Base-by-base conservation (phyloP, 805 yeast species). In the Blastobotrys robertii region DNA sequence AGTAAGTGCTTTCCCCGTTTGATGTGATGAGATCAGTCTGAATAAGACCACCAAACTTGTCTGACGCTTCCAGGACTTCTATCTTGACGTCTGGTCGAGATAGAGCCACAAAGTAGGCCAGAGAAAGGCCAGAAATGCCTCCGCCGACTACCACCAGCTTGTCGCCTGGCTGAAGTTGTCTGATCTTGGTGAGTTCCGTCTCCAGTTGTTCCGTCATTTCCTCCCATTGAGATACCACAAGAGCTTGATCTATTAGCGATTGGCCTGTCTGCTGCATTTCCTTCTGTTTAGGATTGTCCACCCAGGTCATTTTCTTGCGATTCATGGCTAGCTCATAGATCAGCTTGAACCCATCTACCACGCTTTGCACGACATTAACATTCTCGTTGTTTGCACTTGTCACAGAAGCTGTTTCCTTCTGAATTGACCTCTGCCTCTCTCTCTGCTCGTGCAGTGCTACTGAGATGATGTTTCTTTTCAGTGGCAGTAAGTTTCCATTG, bases 61-160 rank as follows among this genome's bases (percentile, higher is more conserved):
- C 43, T 1, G 68, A 49, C 12, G 70, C 57, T 48, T 90, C 97
- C 45, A 71, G 73, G 0, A 90, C 55, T 1, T 74, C 74, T 37
- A 90, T 70, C 3, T 64, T 61, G 13, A 84, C 52, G 58, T 87
- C 95, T 0, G 96, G 96, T 40, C 95, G 68, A n/a, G 85, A 59
- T 43, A 72, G 73, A 30, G 71, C 67, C 10, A 87, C 65, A 29
- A 59, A 46, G 54, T 60, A 59, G 2, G 68, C 62, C 8, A 63
- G 44, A 2, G 86, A 67, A 2, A 92, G 66, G 0, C 97, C 97
- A 0, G 95, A 82, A 2, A 90, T 74, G 0, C 98, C 98, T 1
- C 84, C 81, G 0, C 98, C 98, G 1, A 87, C 56, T 0, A 88
- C 83, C 0, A 83, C 87, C 2, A 87, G 78, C 14, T 60, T 60